Base-by-base conservation (phyloP, 768 basidiomycete genomes). In the Macrolepiota dolichaula region DNA sequence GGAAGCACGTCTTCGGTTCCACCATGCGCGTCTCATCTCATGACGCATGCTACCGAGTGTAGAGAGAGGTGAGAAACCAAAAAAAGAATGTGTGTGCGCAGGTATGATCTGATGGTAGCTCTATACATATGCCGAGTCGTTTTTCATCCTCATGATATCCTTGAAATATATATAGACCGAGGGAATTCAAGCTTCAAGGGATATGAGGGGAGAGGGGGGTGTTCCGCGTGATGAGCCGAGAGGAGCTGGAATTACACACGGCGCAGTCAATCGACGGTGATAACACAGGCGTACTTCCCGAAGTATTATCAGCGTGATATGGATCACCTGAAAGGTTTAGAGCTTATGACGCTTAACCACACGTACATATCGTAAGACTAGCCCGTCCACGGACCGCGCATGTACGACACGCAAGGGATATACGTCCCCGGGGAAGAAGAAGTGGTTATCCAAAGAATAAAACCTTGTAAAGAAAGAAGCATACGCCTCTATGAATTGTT, bases 151-250 rank as follows among this genome's bases (percentile, higher is more conserved):
- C 52, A 38, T 54, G 52, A 17, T 44, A 22, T 19, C 19, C 3
- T n/a, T 54, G 32, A 17, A 19, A 13, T 51, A 58, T 50, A 37
- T 58, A 35, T 50, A 40, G 47, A 50, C 12, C 47, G 47, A 58
- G 46, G 57, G 57, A 58, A 58, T 58, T 50, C 49, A 58, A 37
- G 49, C 49, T 50, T 49, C 47, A 27, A n/a, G 1, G 6, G 1
- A 24, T 58, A 32, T 47, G 50, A 50, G 27, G 49, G 17, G 36
- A 15, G 19, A 29, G n/a, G 36, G 13, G 36, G 24, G n/a, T n/a
- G n/a, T n/a, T 50, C 47, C 35, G 22, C 22, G 36, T n/a, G 37
- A 37, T 12, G 19, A 12, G 22, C 52, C 19, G 2, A 38, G 29
- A 37, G 37, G 19, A 13, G 37, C 25, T 24, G 10, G 10, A 37